These are phyloP conservation scores for Pseudozyma hubeiensis DNA, from an alignment of 1,284 basidiomycete genomes.

Conservation along the genomic window DNA sequence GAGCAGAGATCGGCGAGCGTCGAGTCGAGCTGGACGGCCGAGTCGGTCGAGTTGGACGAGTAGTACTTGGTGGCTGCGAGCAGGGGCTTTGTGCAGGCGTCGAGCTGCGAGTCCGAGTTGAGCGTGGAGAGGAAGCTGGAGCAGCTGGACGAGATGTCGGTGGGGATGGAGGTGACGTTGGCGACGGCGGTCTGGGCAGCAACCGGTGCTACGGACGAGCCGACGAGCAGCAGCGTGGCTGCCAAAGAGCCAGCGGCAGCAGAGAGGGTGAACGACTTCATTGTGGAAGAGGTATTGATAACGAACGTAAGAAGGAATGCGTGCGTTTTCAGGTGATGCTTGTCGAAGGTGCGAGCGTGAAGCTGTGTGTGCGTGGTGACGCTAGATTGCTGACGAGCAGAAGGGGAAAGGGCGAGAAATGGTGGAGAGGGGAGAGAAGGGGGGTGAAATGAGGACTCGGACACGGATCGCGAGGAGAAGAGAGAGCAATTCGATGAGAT, in stretches of 20 bases:
- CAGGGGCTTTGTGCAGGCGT: slow-evolving; percentile 54
- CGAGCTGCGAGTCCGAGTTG: slow-evolving; percentile 51
- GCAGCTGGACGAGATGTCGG: slow-evolving; percentile 40
- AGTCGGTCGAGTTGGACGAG: slow-evolving; percentile 44
- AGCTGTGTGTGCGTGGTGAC: not conserved
- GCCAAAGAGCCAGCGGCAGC: slow-evolving; percentile 33
- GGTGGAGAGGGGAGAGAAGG: slow-evolving; percentile 4
- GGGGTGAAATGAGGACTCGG: not conserved
- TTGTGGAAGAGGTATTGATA: slow-evolving; percentile 3
- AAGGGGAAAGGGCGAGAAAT: not conserved
- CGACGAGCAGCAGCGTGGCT: slow-evolving; percentile 20
- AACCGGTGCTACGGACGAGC: slow-evolving; percentile 32
- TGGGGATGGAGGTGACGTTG: slow-evolving; percentile 43
- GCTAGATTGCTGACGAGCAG: slow-evolving; percentile 1
- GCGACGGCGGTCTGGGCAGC: slow-evolving; percentile 34
- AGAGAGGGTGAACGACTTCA: slow-evolving; percentile 35
- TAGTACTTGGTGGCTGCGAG: slow-evolving; percentile 52
- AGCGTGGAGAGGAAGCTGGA: slow-evolving; percentile 46
- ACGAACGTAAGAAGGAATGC: not conserved
- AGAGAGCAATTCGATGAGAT: not conserved
- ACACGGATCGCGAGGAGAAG: slow-evolving; percentile 12
- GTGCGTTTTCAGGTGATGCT: not conserved
- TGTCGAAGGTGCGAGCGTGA: slow-evolving; percentile 1
- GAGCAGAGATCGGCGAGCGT: slow-evolving; percentile 54
- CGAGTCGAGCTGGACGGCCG: slow-evolving; percentile 39